Percentiles rank a stretch among this genome's conserved stretches.
Conservation (phyloP, 2,329 filamentous ascomycete species). For the Talaromyces sp. region DNA sequence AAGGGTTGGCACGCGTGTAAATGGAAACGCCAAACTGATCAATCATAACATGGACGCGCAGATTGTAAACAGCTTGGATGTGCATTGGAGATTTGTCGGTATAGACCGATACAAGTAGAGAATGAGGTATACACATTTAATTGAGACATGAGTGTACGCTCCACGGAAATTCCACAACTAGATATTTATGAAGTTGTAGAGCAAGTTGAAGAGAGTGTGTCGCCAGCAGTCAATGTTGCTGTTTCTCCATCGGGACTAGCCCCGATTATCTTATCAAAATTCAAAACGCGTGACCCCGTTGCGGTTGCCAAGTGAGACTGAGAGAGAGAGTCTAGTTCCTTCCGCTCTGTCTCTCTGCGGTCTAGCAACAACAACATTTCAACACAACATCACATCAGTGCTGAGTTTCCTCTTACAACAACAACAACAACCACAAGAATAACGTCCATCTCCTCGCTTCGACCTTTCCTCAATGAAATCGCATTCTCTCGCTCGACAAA, state of each 20-base stretch:
- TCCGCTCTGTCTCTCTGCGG: background rate
- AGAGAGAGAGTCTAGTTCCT: background rate
- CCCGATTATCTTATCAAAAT: background rate
- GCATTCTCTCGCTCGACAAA: background rate
- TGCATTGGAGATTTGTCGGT: background rate
- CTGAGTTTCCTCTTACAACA: background rate
- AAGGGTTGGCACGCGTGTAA: slow-evolving; percentile 5
- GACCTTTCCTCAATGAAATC: background rate
- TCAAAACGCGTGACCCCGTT: slow-evolving; percentile 5
- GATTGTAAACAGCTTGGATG: background rate
- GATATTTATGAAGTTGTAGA: background rate
- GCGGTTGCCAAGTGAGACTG: slow-evolving; percentile 8
- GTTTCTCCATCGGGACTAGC: background rate
- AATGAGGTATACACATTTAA: background rate
- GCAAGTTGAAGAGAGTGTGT: too few species aligned
- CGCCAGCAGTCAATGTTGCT: background rate
- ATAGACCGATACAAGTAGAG: background rate
- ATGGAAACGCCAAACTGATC: background rate
- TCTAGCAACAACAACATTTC: slow-evolving; percentile 5
- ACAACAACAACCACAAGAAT: too few species aligned
- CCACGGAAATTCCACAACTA: background rate
- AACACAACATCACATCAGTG: background rate
- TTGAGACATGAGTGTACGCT: background rate
- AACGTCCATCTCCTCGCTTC: background rate
- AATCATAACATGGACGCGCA: slow-evolving; percentile 2